phyloP scores from a whole-genome alignment of 2,329 filamentous ascomycete species.

The Pseudopyricularia javanii region DNA sequence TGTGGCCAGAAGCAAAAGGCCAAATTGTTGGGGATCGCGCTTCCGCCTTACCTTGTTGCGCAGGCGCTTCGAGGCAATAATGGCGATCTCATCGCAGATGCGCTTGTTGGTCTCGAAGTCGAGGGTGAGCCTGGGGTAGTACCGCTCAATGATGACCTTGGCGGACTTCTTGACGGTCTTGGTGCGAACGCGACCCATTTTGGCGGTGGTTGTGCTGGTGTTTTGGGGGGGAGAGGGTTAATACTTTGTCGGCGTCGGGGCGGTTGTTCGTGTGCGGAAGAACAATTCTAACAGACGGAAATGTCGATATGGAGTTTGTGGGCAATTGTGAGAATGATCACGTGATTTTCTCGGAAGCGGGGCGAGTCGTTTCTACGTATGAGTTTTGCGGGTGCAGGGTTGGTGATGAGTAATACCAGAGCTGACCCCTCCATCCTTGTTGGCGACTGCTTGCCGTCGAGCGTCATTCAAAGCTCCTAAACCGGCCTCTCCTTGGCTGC shows the following conservation, averaged over 20 bases:
- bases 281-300: neutral
- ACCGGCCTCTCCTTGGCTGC: too few species aligned
- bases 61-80: conserved; percentile 97
- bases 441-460: too few species aligned
- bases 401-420: neutral
- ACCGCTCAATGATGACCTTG: conserved; percentile 99
- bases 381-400: neutral
- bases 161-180: conserved; percentile 68
- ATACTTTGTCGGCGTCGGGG: neutral
- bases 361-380: neutral
- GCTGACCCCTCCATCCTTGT: neutral
- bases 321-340: neutral
- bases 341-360: neutral
- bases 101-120: conserved; percentile 99
- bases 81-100: conserved; percentile 99
- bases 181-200: conserved; percentile 59
- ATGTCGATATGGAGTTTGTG: neutral
- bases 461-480: too few species aligned
- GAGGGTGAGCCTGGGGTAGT: conserved; percentile 95
- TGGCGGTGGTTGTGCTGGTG: conserved; percentile 32
- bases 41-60: conserved; percentile 87
- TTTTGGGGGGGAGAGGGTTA: conserved; percentile 6
- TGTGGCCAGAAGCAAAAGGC: neutral
- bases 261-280: neutral
- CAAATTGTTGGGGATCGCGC: neutral